phyloP scores from a whole-genome alignment of 1,284 basidiomycete species.

The Inonotus obliquus region DNA sequence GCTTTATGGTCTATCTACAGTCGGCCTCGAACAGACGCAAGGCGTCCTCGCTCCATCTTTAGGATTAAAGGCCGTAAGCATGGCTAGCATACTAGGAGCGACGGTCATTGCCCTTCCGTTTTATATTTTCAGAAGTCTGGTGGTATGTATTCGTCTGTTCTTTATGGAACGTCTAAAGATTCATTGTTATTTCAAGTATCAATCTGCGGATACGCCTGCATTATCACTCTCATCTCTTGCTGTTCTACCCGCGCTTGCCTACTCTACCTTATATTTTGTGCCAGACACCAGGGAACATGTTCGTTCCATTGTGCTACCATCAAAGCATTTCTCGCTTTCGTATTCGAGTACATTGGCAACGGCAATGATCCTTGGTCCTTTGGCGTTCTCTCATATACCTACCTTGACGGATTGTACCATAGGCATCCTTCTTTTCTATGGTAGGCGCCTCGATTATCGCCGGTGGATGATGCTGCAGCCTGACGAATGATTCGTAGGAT shows the following conservation, averaged over 20 bases:
- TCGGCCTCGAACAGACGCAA: slow-evolving; percentile 57
- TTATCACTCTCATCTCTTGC: slow-evolving; percentile 51
- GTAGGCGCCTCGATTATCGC: slow-evolving; percentile 32
- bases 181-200: slow-evolving; percentile 28
- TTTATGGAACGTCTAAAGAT: slow-evolving; percentile 13
- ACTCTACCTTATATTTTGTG: slow-evolving; percentile 50
- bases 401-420: slow-evolving; percentile 51
- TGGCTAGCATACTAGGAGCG: slow-evolving; percentile 56
- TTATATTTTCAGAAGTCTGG: slow-evolving; percentile 51
- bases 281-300: slow-evolving; percentile 48
- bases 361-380: slow-evolving; percentile 42
- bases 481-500: slow-evolving; percentile 37
- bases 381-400: slow-evolving; percentile 52
- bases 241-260: slow-evolving; percentile 55
- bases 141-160: slow-evolving; percentile 39
- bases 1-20: slow-evolving; percentile 53
- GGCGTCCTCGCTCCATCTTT: slow-evolving; percentile 51
- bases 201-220: slow-evolving; percentile 33
- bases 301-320: slow-evolving; percentile 41
- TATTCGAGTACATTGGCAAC: slow-evolving; percentile 44
- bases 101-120: slow-evolving; percentile 56
- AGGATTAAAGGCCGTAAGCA: slow-evolving; percentile 46
- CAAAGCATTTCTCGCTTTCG: slow-evolving; percentile 50
- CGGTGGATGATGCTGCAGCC: not conserved
- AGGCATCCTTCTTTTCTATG: slow-evolving; percentile 50